A percentile compares a stretch with the other conserved stretches of the same genome.
phyloP scores from a whole-genome alignment of 2,329 filamentous ascomycete species.

The Alternaria triticimaculans region DNA sequence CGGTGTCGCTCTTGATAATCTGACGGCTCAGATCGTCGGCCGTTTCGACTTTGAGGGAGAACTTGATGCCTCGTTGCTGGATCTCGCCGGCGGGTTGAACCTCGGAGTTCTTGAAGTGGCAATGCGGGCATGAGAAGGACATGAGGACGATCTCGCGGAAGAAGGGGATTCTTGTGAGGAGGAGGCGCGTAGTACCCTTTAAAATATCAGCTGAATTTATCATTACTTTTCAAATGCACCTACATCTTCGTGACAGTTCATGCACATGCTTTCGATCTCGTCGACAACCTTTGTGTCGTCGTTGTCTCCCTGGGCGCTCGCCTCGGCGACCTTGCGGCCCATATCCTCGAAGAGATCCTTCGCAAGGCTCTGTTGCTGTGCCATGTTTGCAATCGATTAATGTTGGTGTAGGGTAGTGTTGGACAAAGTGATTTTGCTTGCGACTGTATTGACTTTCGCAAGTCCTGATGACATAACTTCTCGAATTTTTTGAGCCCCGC shows the following conservation, averaged over 20 bases:
- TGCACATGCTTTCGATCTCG: constrained; percentile 61
- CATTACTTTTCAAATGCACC: constrained; percentile 8
- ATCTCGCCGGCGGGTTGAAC: constrained; percentile 92
- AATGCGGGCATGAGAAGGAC: constrained; percentile 93
- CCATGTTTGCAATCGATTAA: constrained; percentile 32
- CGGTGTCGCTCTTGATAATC: constrained; percentile 90
- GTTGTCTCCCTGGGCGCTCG: constrained; percentile 42
- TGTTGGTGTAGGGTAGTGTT: neutral
- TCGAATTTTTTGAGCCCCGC: constrained; percentile 46
- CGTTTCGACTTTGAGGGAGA: constrained; percentile 78
- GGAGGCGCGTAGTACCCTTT: constrained; percentile 81
- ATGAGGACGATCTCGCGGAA: constrained; percentile 98
- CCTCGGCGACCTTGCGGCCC: constrained; percentile 56
- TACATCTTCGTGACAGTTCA: constrained; percentile 62
- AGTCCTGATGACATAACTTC: constrained; percentile 25
- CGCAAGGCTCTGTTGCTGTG: constrained; percentile 48
- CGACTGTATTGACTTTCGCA: constrained; percentile 7
- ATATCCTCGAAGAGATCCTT: constrained; percentile 61
- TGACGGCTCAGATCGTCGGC: constrained; percentile 80
- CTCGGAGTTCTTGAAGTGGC: constrained; percentile 88
- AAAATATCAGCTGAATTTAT: constrained; percentile 22
- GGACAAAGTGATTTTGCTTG: neutral
- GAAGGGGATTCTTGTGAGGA: constrained; percentile 92
- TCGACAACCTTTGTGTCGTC: constrained; percentile 58
- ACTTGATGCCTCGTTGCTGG: constrained; percentile 85